Evolutionary conservation across 2,329 filamentous ascomycete genomes (phyloP), one percentile per base, ranked within the genome.

Genomic region (Pezicula radicicola): DNA sequence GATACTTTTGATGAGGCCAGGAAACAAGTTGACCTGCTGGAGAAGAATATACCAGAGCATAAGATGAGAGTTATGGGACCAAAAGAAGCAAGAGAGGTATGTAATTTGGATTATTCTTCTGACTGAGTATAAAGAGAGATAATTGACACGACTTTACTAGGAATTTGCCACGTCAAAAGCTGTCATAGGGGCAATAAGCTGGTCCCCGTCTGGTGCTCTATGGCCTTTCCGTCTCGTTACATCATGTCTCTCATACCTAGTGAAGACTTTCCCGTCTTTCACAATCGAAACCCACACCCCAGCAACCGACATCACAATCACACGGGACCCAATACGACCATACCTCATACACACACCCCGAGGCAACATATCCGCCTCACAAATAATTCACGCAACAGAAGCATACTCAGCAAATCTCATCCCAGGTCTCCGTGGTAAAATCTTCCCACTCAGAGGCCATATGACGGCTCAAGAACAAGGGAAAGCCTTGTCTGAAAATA

Each of bases 301-400:
- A 0, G 72, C 72, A 64, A 27, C 62, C 53, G 6, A 25, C 4
- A 25, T 25, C 57, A 75, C 15, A 51, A 49, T 6, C 28, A 53
- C 1, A 51, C 52, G 15, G 35, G 40, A 56, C 6, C 13, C 57
- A 0, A 54, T 63, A 4, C 60, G 18, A 16, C 72, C 66, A 2
- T 79, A 77, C 58, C 61, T 65, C 1, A 59, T 84, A 4, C 57
- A 68, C 5, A 83, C 80, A 1, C 48, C 58, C 0, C 67, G 74
- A 7, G 79, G 79, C 2, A 56, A 41, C 0, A 68, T 84, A 33
- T 63, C 60, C 3, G 70, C 78, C 8, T 66, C 68, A 1, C 75
- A 84, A 48, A 68, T 86, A 1, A 70, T 85, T 3, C 78, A 85
- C 55, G 78, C 78, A 9, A 85, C 80, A 1, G 84, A 85, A 55